Conservation (phyloP, 2,329 filamentous ascomycete species). For the Helminthosporium solani region DNA sequence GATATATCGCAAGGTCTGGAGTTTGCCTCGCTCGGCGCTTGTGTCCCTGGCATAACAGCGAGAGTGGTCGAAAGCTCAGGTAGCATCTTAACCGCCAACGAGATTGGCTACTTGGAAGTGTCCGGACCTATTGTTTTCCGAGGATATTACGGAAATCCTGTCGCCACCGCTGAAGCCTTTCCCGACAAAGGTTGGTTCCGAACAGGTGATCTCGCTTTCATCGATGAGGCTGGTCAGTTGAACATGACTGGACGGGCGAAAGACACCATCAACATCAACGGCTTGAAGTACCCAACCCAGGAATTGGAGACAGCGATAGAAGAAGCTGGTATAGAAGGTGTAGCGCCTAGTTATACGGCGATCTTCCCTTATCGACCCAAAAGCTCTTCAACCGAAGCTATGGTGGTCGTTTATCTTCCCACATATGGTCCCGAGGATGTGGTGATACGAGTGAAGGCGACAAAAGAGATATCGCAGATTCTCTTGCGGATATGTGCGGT, state of each 20-base stretch:
- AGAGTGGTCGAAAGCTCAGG: slow-evolving; percentile 30
- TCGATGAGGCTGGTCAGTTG: slow-evolving; percentile 25
- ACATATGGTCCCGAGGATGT: neutral
- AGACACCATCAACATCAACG: slow-evolving; percentile 30
- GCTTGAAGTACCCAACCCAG: slow-evolving; percentile 22
- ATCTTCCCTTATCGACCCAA: neutral
- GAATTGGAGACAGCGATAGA: slow-evolving; percentile 25
- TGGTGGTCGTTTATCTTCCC: neutral
- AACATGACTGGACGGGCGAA: slow-evolving; percentile 24
- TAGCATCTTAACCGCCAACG: slow-evolving; percentile 7
- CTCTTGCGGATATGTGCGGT: too few relatives aligned
- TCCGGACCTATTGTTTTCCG: slow-evolving; percentile 44
- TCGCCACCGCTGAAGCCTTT: slow-evolving; percentile 23
- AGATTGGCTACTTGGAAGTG: slow-evolving; percentile 26
- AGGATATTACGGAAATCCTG: slow-evolving; percentile 35
- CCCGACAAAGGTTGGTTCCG: slow-evolving; percentile 25
- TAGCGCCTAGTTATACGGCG: neutral
- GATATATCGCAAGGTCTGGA: slow-evolving; percentile 33
- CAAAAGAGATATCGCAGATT: neutral
- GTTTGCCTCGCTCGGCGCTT: slow-evolving; percentile 45
- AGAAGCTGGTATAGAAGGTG: neutral
- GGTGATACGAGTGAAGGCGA: neutral
- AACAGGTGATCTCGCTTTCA: slow-evolving; percentile 24
- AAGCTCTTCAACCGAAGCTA: neutral
- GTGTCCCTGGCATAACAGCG: slow-evolving; percentile 45